These are phyloP conservation scores for Lactarius psammicola DNA, from an alignment of 768 basidiomycete species.

Conservation along the genomic window DNA sequence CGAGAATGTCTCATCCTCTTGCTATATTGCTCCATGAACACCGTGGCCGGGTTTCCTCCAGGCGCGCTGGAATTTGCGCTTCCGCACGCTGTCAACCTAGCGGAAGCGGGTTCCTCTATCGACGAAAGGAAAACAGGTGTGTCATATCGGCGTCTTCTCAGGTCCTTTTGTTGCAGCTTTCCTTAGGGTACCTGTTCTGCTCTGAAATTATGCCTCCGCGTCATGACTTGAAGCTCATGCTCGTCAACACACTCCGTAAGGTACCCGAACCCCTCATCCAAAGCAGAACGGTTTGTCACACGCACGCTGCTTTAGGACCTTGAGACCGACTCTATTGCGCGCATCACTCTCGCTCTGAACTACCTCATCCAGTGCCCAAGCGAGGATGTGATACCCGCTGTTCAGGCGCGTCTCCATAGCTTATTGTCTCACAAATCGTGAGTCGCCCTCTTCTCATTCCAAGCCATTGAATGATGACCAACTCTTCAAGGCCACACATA, in stretches of 20 bases:
- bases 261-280: conserved; percentile 37
- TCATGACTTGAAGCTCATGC: conserved; percentile 76
- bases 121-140: conserved; percentile 69
- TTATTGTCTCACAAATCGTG: conserved; percentile 75
- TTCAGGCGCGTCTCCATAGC: conserved; percentile 61
- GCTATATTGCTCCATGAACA: conserved; percentile 62
- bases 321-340: conserved; percentile 52
- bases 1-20: conserved; percentile 67
- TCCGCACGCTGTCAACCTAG: conserved; percentile 71
- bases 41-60: conserved; percentile 41
- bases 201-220: conserved; percentile 62
- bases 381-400: conserved; percentile 72
- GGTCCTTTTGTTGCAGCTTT: not conserved
- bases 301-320: conserved; percentile 56
- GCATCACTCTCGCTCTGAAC: conserved; percentile 72
- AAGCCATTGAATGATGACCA: not conserved
- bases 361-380: conserved; percentile 59
- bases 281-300: not conserved
- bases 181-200: conserved; percentile 75
- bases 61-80: conserved; percentile 69
- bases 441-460: conserved; percentile 43
- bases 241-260: conserved; percentile 85
- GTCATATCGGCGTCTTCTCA: not conserved
- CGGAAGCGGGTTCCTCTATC: conserved; percentile 61
- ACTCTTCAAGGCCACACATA: conserved; percentile 1